Percentiles rank a stretch among this genome's conserved stretches.
Conservation (phyloP, 371 early-diverging fungal genomes). For the Rhizomucor miehei region DNA sequence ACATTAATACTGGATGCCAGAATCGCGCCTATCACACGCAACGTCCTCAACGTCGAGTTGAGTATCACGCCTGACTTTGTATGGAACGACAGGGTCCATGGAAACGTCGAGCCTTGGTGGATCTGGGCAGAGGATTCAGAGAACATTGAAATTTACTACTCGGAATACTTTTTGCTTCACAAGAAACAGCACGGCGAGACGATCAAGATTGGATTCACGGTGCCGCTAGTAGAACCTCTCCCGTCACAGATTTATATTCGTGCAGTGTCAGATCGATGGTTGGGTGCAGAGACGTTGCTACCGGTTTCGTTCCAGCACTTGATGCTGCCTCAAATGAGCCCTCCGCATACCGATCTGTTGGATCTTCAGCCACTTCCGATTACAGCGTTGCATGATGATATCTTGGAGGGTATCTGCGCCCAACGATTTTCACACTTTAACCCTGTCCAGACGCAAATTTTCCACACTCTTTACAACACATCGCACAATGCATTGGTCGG, state of each 20-base stretch:
- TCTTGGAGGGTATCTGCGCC: conserved; percentile 77
- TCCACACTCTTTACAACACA: conserved; percentile 91
- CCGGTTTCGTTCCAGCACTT: conserved; percentile 91
- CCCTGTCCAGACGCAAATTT: conserved; percentile 97
- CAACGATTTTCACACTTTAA: conserved; percentile 92
- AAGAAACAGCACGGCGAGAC: conserved; percentile 51
- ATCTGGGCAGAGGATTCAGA: conserved; percentile 90
- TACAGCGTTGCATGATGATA: conserved; percentile 75
- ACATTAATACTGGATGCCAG: conserved; percentile 71
- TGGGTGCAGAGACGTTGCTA: conserved; percentile 82
- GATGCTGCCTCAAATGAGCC: conserved; percentile 77
- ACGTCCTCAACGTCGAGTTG: conserved; percentile 80
- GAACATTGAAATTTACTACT: conserved; percentile 55
- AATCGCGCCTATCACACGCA: conserved; percentile 90
- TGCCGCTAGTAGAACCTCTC: conserved; percentile 85
- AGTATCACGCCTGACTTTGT: conserved; percentile 82
- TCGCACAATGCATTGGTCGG: conserved; percentile 89
- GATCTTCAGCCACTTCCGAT: conserved; percentile 88
- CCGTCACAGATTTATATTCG: conserved; percentile 88
- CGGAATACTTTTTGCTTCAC: conserved; percentile 51
- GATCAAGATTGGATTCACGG: conserved; percentile 77
- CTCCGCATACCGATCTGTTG: conserved; percentile 87
- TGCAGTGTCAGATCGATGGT: conserved; percentile 91
- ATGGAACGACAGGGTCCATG: conserved; percentile 91
- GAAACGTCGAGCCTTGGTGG: conserved; percentile 89